Percentiles rank a stretch among this genome's conserved stretches.
Conservation (phyloP, 225 moss, liverwort and hornwort species). For the Bryoerythrophyllum caledonicum region DNA sequence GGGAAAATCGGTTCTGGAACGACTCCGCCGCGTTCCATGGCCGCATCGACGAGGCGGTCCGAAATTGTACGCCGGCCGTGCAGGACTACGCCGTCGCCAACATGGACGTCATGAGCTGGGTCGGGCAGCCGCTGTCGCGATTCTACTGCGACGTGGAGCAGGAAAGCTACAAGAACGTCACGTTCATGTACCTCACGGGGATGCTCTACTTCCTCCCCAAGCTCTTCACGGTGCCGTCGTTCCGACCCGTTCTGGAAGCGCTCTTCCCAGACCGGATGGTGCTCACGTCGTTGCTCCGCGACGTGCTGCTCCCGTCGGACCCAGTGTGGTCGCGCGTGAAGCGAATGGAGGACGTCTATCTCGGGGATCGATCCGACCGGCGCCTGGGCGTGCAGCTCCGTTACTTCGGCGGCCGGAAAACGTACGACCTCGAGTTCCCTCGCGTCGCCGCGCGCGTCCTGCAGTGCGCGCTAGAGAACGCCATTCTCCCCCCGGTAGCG, state of each 20-base stretch:
- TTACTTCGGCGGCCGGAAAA: background rate
- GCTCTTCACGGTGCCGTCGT: conserved; percentile 57
- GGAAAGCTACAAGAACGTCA: conserved; percentile 33
- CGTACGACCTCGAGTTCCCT: background rate
- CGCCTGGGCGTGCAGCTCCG: conserved; percentile 25
- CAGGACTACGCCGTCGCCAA: conserved; percentile 11
- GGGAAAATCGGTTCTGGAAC: conserved; percentile 1
- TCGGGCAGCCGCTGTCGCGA: conserved; percentile 19
- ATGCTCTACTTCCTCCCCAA: conserved; percentile 65
- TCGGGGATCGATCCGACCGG: background rate
- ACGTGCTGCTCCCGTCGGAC: conserved; percentile 50
- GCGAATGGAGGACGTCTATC: conserved; percentile 31
- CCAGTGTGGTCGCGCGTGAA: conserved; percentile 53
- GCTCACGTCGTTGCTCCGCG: conserved; percentile 51
- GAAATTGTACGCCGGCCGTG: no score
- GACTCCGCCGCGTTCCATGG: background rate
- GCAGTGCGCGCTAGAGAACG: conserved; percentile 17
- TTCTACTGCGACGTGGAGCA: conserved; percentile 64
- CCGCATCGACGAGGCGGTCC: conserved; percentile 7
- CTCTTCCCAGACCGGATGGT: conserved; percentile 53
- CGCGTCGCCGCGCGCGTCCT: background rate
- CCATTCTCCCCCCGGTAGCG: conserved; percentile 13
- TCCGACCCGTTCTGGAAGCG: conserved; percentile 51
- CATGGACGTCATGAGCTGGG: background rate
- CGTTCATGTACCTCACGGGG: conserved; percentile 56